phyloP scores from a whole-genome alignment of 768 basidiomycete species.

The Xerocomellus chrysenteron region DNA sequence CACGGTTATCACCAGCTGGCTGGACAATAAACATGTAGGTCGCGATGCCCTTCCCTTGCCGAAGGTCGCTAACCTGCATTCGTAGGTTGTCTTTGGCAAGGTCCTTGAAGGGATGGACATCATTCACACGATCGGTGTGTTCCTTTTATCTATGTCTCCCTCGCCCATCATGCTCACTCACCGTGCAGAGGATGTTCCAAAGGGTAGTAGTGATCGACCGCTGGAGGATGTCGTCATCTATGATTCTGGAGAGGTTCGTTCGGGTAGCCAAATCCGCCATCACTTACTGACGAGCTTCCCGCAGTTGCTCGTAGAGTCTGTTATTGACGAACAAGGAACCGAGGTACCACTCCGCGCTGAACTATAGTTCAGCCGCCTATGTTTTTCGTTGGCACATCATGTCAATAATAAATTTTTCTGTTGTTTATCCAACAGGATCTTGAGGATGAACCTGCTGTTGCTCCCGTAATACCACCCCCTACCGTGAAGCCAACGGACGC shows the following conservation, averaged over 20 bases:
- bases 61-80: slow-evolving; percentile 7
- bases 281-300: slow-evolving; percentile 4
- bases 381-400: slow-evolving; percentile 37
- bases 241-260: slow-evolving; percentile 82
- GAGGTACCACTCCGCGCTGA: slow-evolving; percentile 95
- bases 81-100: slow-evolving; percentile 87
- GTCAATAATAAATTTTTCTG: slow-evolving; percentile 51
- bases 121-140: slow-evolving; percentile 68
- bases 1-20: slow-evolving; percentile 82
- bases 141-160: not conserved
- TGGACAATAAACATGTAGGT: slow-evolving; percentile 85
- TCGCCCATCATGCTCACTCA: slow-evolving; percentile 8
- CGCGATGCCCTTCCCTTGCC: not conserved
- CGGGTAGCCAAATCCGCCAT: slow-evolving; percentile 10
- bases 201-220: slow-evolving; percentile 71
- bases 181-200: slow-evolving; percentile 69
- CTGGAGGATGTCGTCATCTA: slow-evolving; percentile 73
- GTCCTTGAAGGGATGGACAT: slow-evolving; percentile 93
- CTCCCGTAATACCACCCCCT: slow-evolving; percentile 7
- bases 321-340: slow-evolving; percentile 63
- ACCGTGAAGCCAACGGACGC: not conserved
- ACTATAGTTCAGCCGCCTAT: slow-evolving; percentile 61
- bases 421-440: slow-evolving; percentile 50
- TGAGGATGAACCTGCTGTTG: slow-evolving; percentile 21
- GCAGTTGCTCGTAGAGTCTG: slow-evolving; percentile 54